phyloP scores from a whole-genome alignment of 768 basidiomycete genomes.

The Kwoniella mangroviensis region DNA sequence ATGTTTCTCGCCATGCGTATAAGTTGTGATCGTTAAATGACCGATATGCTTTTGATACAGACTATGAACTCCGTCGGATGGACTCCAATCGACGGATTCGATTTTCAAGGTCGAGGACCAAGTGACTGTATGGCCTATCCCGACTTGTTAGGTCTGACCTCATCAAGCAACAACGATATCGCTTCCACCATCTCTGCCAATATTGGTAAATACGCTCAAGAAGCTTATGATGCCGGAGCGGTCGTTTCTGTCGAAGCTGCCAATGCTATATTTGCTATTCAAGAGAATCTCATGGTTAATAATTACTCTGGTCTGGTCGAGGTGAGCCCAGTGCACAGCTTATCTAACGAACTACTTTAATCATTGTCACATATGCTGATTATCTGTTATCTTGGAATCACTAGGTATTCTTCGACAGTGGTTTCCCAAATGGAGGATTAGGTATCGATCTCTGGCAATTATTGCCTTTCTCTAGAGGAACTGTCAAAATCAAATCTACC shows the following conservation, averaged over 20 bases:
- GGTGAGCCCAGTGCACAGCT: slow-evolving; percentile 28
- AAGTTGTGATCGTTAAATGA: neutral
- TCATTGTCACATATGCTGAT: too few species aligned
- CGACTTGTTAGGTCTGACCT: slow-evolving; percentile 31
- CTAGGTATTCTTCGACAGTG: slow-evolving; percentile 25
- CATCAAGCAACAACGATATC: slow-evolving; percentile 29
- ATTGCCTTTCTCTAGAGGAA: slow-evolving; percentile 62
- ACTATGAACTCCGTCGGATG: slow-evolving; percentile 44
- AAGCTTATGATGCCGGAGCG: slow-evolving; percentile 36
- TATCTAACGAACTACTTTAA: neutral
- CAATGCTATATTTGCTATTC: slow-evolving; percentile 49
- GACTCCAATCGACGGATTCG: slow-evolving; percentile 28
- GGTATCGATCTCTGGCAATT: slow-evolving; percentile 52
- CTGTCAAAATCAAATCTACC: slow-evolving; percentile 67
- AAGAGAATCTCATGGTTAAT: slow-evolving; percentile 42
- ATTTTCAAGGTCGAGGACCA: slow-evolving; percentile 31
- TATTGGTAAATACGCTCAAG: slow-evolving; percentile 29
- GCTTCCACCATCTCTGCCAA: slow-evolving; percentile 33
- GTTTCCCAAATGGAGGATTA: slow-evolving; percentile 31
- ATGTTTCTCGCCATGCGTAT: neutral
- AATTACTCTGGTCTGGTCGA: slow-evolving; percentile 48
- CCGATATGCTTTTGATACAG: neutral
- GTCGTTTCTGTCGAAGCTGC: slow-evolving; percentile 45
- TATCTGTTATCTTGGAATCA: neutral
- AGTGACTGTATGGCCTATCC: slow-evolving; percentile 24